phyloP scores from a whole-genome alignment of 106 monocot species.

The Dioscorea alata region DNA sequence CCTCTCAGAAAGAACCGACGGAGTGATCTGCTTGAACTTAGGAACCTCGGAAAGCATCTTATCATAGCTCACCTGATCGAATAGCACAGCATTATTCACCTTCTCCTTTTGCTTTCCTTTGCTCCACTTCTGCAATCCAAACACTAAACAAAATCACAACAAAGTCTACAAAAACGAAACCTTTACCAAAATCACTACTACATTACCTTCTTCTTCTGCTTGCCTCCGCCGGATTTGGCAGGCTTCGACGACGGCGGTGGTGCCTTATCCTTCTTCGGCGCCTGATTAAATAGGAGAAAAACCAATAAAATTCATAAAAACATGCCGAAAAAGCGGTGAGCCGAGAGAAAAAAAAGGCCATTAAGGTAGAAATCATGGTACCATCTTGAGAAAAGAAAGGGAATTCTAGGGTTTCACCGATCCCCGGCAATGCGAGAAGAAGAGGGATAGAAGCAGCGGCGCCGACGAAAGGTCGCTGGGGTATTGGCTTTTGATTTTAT shows the following conservation, averaged over 20 bases:
- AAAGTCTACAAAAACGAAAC: too few species aligned
- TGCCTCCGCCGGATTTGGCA: conserved; percentile 38
- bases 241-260: conserved; percentile 33
- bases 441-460: too few species aligned
- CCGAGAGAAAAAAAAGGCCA: too few species aligned
- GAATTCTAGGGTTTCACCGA: too few species aligned
- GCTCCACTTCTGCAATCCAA: conserved; percentile 32
- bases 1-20: conserved; percentile 15
- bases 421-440: too few species aligned
- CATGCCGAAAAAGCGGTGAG: too few species aligned
- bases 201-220: conserved; percentile 42
- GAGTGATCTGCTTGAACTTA: conserved; percentile 47
- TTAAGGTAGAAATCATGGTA: too few species aligned
- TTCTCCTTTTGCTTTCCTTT: conserved; percentile 44
- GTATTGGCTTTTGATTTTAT: too few species aligned
- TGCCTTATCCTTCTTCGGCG: conserved; percentile 39
- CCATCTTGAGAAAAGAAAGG: too few species aligned
- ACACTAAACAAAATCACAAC: neutral
- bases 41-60: conserved; percentile 51
- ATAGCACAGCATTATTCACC: conserved; percentile 35
- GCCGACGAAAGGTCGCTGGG: too few species aligned
- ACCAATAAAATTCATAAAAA: too few species aligned
- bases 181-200: too few species aligned
- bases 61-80: conserved; percentile 40
- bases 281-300: conserved; percentile 3